A percentile compares a stretch with the other conserved stretches of the same genome.
phyloP scores from a whole-genome alignment of 805 yeast genomes.

The Metschnikowia bowlesiae region DNA sequence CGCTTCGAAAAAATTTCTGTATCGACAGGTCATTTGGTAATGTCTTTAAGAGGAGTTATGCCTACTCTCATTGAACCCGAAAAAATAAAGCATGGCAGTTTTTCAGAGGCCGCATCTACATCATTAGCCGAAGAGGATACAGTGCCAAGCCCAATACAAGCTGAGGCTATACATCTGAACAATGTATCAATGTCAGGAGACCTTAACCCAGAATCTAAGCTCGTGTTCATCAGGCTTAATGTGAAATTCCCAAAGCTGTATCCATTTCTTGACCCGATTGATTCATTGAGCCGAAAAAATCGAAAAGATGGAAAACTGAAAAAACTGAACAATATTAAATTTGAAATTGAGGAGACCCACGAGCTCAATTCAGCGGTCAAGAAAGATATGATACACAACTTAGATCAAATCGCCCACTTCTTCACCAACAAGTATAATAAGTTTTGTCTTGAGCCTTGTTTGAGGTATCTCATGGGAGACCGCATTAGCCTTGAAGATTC shows the following conservation, averaged over 20 bases:
- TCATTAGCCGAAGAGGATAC: neutral
- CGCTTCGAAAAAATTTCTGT: slow-evolving; percentile 85
- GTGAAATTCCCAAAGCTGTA: slow-evolving; percentile 70
- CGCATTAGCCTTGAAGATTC: slow-evolving; percentile 44
- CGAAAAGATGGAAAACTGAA: slow-evolving; percentile 5
- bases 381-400: slow-evolving; percentile 45
- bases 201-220: slow-evolving; percentile 12
- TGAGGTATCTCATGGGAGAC: slow-evolving; percentile 80
- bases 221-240: slow-evolving; percentile 64
- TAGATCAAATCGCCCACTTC: slow-evolving; percentile 53
- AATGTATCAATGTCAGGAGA: neutral
- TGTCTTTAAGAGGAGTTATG: slow-evolving; percentile 68
- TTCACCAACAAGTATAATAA: slow-evolving; percentile 51
- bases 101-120: neutral
- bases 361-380: slow-evolving; percentile 51
- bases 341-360: slow-evolving; percentile 74
- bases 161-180: slow-evolving; percentile 4
- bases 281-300: neutral
- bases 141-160: neutral
- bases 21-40: slow-evolving; percentile 70
- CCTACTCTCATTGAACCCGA: slow-evolving; percentile 13
- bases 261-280: slow-evolving; percentile 55
- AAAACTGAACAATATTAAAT: slow-evolving; percentile 29
- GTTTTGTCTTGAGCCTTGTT: slow-evolving; percentile 76
- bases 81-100: neutral